A percentile compares a stretch with the other conserved stretches of the same genome.
Conservation (phyloP, 2,329 filamentous ascomycete species). For the Phaeosphaeria sp. region DNA sequence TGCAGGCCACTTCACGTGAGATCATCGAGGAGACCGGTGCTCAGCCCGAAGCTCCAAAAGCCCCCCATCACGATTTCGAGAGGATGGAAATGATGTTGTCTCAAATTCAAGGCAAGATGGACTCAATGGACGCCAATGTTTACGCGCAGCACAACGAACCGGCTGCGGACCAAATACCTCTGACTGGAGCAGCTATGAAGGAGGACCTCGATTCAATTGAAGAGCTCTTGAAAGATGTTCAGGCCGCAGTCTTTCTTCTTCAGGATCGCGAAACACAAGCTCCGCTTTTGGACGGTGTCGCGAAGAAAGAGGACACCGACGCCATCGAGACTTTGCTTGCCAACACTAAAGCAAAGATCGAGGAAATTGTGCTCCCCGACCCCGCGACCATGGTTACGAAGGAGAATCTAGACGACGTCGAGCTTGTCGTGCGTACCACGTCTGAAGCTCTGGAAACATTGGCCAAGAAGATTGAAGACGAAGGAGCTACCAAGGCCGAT, state of each 20-base stretch:
- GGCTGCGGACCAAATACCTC: slow-evolving; percentile 32
- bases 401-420: slow-evolving; percentile 66
- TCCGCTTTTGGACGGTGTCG: slow-evolving; percentile 57
- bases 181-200: slow-evolving; percentile 53
- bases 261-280: slow-evolving; percentile 36
- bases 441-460: slow-evolving; percentile 75
- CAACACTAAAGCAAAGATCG: slow-evolving; percentile 87
- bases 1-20: slow-evolving; percentile 50
- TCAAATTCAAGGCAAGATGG: slow-evolving; percentile 83
- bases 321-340: slow-evolving; percentile 89
- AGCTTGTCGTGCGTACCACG: slow-evolving; percentile 75
- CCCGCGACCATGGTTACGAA: slow-evolving; percentile 72
- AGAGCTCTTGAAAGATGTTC: slow-evolving; percentile 61
- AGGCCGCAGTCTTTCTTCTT: slow-evolving; percentile 59
- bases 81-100: slow-evolving; percentile 84
- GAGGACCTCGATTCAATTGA: slow-evolving; percentile 59
- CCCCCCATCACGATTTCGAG: slow-evolving; percentile 75
- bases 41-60: slow-evolving; percentile 61
- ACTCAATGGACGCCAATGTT: slow-evolving; percentile 69
- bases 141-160: slow-evolving; percentile 52
- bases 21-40: slow-evolving; percentile 20
- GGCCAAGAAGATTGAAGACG: slow-evolving; percentile 69
- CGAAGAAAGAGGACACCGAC: slow-evolving; percentile 83
- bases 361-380: slow-evolving; percentile 73
- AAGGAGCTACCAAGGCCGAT: slow-evolving; percentile 78